Percentiles rank a stretch among this genome's conserved stretches.
phyloP scores from a whole-genome alignment of 1,284 basidiomycete genomes.

The Earliella scabrosa region DNA sequence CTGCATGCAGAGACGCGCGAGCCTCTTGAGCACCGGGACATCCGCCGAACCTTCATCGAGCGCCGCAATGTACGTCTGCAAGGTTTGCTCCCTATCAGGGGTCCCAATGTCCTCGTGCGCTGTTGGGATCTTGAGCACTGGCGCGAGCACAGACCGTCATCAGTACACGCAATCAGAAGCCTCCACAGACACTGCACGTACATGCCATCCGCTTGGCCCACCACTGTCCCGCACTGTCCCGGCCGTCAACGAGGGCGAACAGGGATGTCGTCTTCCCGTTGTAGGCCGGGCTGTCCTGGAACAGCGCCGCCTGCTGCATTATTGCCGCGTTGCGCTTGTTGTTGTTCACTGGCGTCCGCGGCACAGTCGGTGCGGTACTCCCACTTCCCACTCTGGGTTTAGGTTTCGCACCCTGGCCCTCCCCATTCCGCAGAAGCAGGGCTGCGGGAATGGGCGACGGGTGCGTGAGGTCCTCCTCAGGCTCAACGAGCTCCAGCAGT shows the following conservation, averaged over 20 bases:
- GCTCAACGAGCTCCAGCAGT: conserved; percentile 78
- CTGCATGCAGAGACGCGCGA: conserved; percentile 63
- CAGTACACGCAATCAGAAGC: conserved; percentile 26
- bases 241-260: conserved; percentile 64
- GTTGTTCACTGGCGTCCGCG: conserved; percentile 67
- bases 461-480: conserved; percentile 61
- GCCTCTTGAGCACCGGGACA: conserved; percentile 56
- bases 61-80: conserved; percentile 54
- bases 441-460: conserved; percentile 61
- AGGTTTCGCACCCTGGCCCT: conserved; percentile 34
- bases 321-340: conserved; percentile 50
- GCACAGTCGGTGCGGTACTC: conserved; percentile 21
- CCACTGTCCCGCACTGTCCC: conserved; percentile 73
- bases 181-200: conserved; percentile 39
- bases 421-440: conserved; percentile 48
- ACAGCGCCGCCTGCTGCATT: conserved; percentile 76
- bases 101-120: conserved; percentile 42
- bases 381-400: conserved; percentile 44
- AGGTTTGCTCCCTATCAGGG: conserved; percentile 48
- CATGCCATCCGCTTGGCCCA: conserved; percentile 74
- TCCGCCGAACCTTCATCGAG: conserved; percentile 58
- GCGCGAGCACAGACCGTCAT: conserved; percentile 14
- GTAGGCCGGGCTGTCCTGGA: conserved; percentile 72
- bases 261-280: conserved; percentile 58
- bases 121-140: conserved; percentile 56